Evolutionary conservation across 2,329 filamentous ascomycete genomes (phyloP).

Genomic region (Pseudocercospora fuligena): DNA sequence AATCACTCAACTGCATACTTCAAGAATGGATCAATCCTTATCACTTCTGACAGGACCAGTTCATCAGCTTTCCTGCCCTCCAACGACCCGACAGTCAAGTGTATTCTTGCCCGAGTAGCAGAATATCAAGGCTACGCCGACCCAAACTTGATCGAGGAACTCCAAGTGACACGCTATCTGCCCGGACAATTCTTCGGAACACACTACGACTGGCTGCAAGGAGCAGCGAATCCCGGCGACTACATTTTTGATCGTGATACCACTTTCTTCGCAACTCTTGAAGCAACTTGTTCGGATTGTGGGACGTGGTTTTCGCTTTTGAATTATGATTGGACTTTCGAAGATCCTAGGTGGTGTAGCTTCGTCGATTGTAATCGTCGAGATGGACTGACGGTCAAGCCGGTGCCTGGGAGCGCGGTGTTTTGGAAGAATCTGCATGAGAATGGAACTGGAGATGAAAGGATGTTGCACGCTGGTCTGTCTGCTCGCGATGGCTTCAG

Average conservation of each 20-base stretch:
- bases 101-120: background rate
- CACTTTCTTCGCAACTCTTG: constrained; percentile 3
- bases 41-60: background rate
- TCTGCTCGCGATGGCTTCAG: background rate
- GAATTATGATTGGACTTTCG: background rate
- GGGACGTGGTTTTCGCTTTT: background rate
- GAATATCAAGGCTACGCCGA: constrained; percentile 9
- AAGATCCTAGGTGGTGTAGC: constrained; percentile 5
- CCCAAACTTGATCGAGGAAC: background rate
- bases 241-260: background rate
- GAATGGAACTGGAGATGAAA: background rate
- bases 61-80: background rate
- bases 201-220: constrained; percentile 8
- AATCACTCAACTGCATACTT: background rate
- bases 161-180: background rate
- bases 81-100: background rate
- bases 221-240: background rate
- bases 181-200: background rate
- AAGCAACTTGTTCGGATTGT: constrained; percentile 5
- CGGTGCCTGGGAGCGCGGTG: background rate
- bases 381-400: background rate
- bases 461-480: constrained; percentile 8
- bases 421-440: constrained; percentile 4
- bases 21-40: background rate
- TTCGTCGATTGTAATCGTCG: background rate